These are phyloP conservation scores for Fomitiporia mediterranea DNA, from an alignment of 1,284 basidiomycete species.

Conservation along the genomic window DNA sequence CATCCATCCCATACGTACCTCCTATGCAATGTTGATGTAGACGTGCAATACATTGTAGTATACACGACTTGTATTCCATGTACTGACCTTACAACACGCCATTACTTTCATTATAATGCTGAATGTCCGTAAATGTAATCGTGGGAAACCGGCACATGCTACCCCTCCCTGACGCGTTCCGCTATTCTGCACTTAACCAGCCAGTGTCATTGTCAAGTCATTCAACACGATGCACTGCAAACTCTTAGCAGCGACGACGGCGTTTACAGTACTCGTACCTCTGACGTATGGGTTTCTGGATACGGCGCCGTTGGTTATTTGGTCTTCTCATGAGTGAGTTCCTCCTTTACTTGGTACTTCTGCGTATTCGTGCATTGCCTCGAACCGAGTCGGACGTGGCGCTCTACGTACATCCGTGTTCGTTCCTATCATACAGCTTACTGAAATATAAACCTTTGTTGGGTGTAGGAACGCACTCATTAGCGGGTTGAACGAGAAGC, in stretches of 20 bases:
- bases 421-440: too few species aligned
- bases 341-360: neutral
- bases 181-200: too few species aligned
- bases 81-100: too few species aligned
- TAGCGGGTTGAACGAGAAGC: neutral
- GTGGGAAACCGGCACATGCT: neutral
- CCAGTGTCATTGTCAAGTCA: neutral
- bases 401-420: too few species aligned
- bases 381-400: neutral
- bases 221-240: neutral
- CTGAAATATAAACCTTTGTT: too few species aligned
- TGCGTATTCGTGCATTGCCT: neutral
- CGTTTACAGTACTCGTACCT: constrained; percentile 24
- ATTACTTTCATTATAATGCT: too few species aligned
- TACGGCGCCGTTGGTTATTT: constrained; percentile 60
- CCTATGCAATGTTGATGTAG: too few species aligned
- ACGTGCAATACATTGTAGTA: too few species aligned
- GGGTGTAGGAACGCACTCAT: constrained; percentile 3
- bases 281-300: constrained; percentile 51
- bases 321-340: constrained; percentile 57
- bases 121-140: too few species aligned
- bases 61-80: too few species aligned
- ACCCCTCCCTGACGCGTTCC: too few species aligned
- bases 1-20: too few species aligned
- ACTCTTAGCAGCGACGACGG: neutral